These are phyloP conservation scores for Chimonanthus salicifolius DNA, from an alignment of 164 flowering plant genomes.

Conservation along the genomic window DNA sequence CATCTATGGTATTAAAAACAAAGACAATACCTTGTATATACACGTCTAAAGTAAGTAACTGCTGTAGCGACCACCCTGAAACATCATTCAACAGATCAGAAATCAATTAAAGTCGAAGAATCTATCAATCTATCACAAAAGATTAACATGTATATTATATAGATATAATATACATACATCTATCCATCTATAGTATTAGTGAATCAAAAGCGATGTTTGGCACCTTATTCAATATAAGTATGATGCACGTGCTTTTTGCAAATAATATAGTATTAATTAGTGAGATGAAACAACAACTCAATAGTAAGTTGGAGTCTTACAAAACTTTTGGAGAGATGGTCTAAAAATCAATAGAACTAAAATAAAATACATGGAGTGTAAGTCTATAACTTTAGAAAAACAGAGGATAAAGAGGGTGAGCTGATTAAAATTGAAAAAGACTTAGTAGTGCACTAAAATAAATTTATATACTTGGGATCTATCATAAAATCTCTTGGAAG, in stretches of 20 bases:
- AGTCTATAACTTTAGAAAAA: too few species aligned
- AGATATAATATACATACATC: neutral
- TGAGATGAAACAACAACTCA: too few species aligned
- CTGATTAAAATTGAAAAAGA: too few species aligned
- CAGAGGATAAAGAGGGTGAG: too few species aligned
- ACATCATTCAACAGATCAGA: conserved; percentile 13
- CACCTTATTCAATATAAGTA: neutral
- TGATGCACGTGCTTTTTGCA: neutral
- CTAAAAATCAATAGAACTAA: too few species aligned
- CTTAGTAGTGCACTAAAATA: too few species aligned
- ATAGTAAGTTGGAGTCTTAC: too few species aligned
- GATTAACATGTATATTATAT: neutral
- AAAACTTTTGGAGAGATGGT: too few species aligned
- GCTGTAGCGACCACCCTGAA: conserved; percentile 99
- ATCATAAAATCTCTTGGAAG: too few species aligned
- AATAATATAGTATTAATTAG: too few species aligned
- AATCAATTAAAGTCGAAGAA: neutral
- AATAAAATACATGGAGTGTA: too few species aligned
- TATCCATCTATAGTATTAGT: neutral
- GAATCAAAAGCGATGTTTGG: neutral
- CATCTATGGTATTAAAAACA: neutral
- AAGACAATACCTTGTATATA: conserved; percentile 64
- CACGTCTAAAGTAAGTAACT: conserved; percentile 92
- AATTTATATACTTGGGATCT: too few species aligned
- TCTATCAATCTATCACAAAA: neutral